A percentile compares a stretch with the other conserved stretches of the same genome.
These are phyloP conservation scores for Wallacemonas sp. DNA, from an alignment of 208 protist genomes.

Conservation along the genomic window DNA sequence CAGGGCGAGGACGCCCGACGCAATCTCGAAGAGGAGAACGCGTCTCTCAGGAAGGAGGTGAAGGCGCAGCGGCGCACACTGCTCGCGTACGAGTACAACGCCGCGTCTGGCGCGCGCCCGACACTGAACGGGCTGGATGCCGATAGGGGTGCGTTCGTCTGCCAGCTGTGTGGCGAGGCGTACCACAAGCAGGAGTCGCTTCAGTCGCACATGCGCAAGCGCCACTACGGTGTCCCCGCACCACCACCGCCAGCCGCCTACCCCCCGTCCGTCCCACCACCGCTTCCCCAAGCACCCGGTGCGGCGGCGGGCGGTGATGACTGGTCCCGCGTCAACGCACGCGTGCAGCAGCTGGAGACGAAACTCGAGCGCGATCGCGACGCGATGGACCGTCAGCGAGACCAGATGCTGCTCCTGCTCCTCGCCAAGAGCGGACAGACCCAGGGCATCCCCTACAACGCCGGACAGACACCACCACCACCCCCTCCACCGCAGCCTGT, in stretches of 20 bases:
- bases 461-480: background rate
- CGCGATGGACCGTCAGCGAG: slow-evolving; percentile 48
- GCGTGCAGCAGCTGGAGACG: slow-evolving; percentile 53
- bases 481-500: background rate
- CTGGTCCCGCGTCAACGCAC: slow-evolving; percentile 43
- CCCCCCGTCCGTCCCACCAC: slow-evolving; percentile 4
- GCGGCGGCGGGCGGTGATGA: slow-evolving; percentile 8
- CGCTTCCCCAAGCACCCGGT: background rate
- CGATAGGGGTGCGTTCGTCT: slow-evolving; percentile 25
- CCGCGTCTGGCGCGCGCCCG: slow-evolving; percentile 1
- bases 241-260: background rate
- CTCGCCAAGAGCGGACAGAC: slow-evolving; percentile 26
- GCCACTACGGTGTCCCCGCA: slow-evolving; percentile 33
- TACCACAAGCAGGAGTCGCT: slow-evolving; percentile 89
- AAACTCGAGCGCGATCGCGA: slow-evolving; percentile 54
- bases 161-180: slow-evolving; percentile 71
- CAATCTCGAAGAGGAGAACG: slow-evolving; percentile 59
- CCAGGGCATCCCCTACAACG: too few species aligned
- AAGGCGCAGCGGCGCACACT: slow-evolving; percentile 82
- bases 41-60: slow-evolving; percentile 75
- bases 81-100: slow-evolving; percentile 85
- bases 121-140: background rate
- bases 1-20: slow-evolving; percentile 33
- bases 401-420: slow-evolving; percentile 66
- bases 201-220: slow-evolving; percentile 89